Percentiles rank a stretch among this genome's conserved stretches.
Evolutionary conservation across 2,329 filamentous ascomycete species (phyloP).

Genomic region (Penicillium freii): DNA sequence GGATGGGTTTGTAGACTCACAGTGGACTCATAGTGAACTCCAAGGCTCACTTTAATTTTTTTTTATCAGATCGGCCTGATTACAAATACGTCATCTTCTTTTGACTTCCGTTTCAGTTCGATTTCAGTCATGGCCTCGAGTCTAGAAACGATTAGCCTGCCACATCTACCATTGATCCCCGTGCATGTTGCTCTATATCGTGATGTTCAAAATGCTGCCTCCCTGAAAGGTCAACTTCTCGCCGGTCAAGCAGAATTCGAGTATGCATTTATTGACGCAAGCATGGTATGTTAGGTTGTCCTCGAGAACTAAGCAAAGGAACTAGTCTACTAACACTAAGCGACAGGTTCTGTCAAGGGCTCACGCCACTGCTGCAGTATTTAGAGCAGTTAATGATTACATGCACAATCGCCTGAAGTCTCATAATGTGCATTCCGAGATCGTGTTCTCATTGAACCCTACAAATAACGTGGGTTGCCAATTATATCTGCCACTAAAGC

Average conservation of each 20-base stretch:
- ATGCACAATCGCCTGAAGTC: constrained; percentile 65
- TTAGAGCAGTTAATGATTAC: constrained; percentile 70
- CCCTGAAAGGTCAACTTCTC: constrained; percentile 80
- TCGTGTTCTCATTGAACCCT: constrained; percentile 74
- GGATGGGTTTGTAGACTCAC: constrained; percentile 2
- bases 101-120: background rate
- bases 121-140: constrained; percentile 27
- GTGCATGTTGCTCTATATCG: constrained; percentile 75
- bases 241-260: constrained; percentile 80
- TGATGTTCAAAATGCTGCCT: constrained; percentile 72
- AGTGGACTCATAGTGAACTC: background rate
- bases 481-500: constrained; percentile 9
- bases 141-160: constrained; percentile 67
- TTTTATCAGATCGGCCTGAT: constrained; percentile 14
- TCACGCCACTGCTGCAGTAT: constrained; percentile 73
- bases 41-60: background rate
- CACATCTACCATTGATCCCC: constrained; percentile 70
- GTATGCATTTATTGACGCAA: constrained; percentile 90
- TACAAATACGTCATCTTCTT: constrained; percentile 6
- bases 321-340: constrained; percentile 7
- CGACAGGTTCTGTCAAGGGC: constrained; percentile 65
- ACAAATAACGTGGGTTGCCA: constrained; percentile 68
- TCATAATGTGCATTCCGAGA: constrained; percentile 84
- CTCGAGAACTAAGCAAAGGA: constrained; percentile 1
- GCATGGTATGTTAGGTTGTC: constrained; percentile 55